A percentile compares a stretch with the other conserved stretches of the same genome.
Evolutionary conservation across 352 stramenopile genomes (phyloP).

Genomic region (Phytophthora uliginosa): DNA sequence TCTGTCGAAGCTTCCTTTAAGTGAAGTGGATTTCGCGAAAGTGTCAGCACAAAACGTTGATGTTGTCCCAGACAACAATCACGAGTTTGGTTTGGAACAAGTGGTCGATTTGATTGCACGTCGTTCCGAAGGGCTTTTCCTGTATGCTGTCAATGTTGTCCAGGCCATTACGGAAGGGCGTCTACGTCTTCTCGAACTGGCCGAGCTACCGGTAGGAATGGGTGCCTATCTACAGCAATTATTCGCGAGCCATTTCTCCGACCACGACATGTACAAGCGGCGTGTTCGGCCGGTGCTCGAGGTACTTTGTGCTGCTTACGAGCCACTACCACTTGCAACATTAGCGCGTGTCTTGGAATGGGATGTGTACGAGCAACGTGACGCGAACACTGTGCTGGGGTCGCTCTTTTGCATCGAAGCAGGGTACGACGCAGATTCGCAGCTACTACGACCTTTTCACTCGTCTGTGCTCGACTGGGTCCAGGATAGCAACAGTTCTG

Average conservation of each 20-base stretch:
- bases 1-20: slow-evolving; percentile 34
- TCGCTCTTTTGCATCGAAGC: slow-evolving; percentile 70
- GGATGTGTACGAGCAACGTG: slow-evolving; percentile 68
- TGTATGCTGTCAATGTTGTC: slow-evolving; percentile 85
- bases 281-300: slow-evolving; percentile 75
- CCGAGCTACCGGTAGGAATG: slow-evolving; percentile 70
- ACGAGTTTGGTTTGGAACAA: slow-evolving; percentile 35
- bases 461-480: slow-evolving; percentile 83
- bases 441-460: slow-evolving; percentile 70
- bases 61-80: slow-evolving; percentile 2
- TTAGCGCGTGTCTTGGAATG: slow-evolving; percentile 65
- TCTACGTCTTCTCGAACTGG: slow-evolving; percentile 57
- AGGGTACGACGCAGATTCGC: slow-evolving; percentile 29
- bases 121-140: slow-evolving; percentile 71
- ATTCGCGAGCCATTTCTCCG: slow-evolving; percentile 76
- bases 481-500: slow-evolving; percentile 58
- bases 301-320: slow-evolving; percentile 74
- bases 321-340: slow-evolving; percentile 57
- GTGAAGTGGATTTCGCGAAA: slow-evolving; percentile 17
- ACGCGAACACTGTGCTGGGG: slow-evolving; percentile 58
- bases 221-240: slow-evolving; percentile 75
- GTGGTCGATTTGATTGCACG: slow-evolving; percentile 61
- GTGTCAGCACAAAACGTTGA: slow-evolving; percentile 4
- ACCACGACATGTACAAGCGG: slow-evolving; percentile 54
- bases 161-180: slow-evolving; percentile 67